Conservation (phyloP, 2,329 filamentous ascomycete species). For the Pestalotiopsis sp. region DNA sequence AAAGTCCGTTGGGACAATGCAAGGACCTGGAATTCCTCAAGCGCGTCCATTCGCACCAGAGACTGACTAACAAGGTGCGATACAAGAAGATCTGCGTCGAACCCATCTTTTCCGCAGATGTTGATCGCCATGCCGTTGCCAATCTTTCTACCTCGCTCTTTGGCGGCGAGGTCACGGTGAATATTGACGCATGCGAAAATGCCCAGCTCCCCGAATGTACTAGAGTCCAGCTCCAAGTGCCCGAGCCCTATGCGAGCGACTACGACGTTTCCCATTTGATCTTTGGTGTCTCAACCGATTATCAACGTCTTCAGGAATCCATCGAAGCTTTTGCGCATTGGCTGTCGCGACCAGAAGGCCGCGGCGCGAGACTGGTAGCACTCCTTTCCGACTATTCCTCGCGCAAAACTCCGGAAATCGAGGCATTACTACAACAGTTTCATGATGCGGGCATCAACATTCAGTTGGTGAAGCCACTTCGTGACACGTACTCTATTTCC, state of each 20-base stretch:
- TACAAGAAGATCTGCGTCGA: conserved; percentile 49
- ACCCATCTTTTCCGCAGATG: conserved; percentile 33
- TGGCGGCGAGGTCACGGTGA: conserved; percentile 30
- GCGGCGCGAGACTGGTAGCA: conserved; percentile 53
- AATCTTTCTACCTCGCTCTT: conserved; percentile 41
- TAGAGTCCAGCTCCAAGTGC: conserved; percentile 49
- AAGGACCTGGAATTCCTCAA: conserved; percentile 29
- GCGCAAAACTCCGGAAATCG: conserved; percentile 30
- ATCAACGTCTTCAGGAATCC: conserved; percentile 51
- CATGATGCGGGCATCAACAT: conserved; percentile 37
- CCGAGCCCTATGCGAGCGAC: conserved; percentile 41
- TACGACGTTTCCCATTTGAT: conserved; percentile 52
- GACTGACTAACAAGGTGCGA: conserved; percentile 42
- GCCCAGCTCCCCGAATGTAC: conserved; percentile 37
- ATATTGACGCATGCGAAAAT: conserved; percentile 32
- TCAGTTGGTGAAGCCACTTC: conserved; percentile 34
- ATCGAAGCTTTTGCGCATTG: conserved; percentile 57
- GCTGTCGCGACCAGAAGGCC: conserved; percentile 44
- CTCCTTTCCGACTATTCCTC: conserved; percentile 48
- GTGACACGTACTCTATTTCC: conserved; percentile 42
- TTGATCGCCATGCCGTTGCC: conserved; percentile 39
- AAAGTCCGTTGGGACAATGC: conserved; percentile 22
- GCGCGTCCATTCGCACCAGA: conserved; percentile 27
- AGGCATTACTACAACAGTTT: conserved; percentile 33
- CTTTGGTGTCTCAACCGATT: conserved; percentile 60